Base-by-base conservation (phyloP, 2,329 filamentous ascomycete species). In the Penicillium sp. region DNA sequence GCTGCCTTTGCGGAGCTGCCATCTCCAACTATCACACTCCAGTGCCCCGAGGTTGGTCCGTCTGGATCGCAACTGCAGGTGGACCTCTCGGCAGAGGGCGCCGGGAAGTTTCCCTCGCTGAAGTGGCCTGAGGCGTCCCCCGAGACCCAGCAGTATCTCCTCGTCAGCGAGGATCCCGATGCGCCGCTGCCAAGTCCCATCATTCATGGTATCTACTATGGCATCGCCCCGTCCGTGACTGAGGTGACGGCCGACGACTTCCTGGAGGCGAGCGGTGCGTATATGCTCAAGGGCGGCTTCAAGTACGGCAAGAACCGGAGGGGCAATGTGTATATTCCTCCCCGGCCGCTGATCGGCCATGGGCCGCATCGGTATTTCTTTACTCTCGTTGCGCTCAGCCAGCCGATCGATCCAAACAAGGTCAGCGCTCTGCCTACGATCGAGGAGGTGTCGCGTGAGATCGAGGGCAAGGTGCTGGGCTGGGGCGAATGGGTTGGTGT, bases 331-430 rank as follows among this genome's bases (percentile, higher is more conserved):
- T 78, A 77, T 45, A 62, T 70, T 3, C 62, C 69, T 0, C 74
- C 76, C 1, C 56, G 65, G 9, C 73, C 75, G 13, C 56, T 75
- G 21, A 51, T 74, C 36, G 75, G 75, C 17, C 71, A 78, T 48
- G 75, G 76, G 0, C 64, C 66, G 15, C 74, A 79, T 56, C 62
- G 75, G 40, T 79, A 77, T 39, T 74, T 76, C 56, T 78, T 67
- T 41, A 63, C 74, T 45, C 54, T 78, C 11, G 53, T 78, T 34
- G 74, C 72, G 3, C 54, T 79, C 36, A 71, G 59, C 7, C 64
- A 72, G 38, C 58, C 64, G 6, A 50, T 79, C 18, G 64, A 72
- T 39, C 49, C 56, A 13, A 53, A 46, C 2, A 53, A 67, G 21
- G 47, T 75, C 27, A 64, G 59, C 14, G 51, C 60, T 1, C 57